Base-by-base conservation (phyloP, 495 filamentous ascomycete genomes). In the Cercophora newfieldiana region DNA sequence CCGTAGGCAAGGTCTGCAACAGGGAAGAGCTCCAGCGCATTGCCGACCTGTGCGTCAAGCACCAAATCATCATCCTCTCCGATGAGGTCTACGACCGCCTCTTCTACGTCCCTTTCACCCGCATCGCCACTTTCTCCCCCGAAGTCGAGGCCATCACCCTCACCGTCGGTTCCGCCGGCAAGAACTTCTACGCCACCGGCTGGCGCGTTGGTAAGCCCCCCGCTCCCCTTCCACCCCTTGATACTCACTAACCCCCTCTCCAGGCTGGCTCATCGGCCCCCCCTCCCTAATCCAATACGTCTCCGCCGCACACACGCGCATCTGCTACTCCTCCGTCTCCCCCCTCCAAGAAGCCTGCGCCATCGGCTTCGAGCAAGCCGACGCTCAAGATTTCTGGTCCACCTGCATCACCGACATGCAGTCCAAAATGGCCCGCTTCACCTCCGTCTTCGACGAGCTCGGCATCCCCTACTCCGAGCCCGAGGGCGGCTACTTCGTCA, bases 41-140 rank as follows among this genome's bases (percentile, higher is more conserved):
- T 70, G 96, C 91, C 59, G 87, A 91, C 60, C 82, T 98, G n/a
- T 95, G 91, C 76, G 87, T 97, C 51, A 91, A 97, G 80, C 83
- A 97, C 75, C 90, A 97, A 76, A 90, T 98, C 69, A 90, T 99
- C 70, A 97, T 99, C 69, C 85, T 99, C 54, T 95, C 91, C 16
- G 95, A 99, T 69, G 95, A 99, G 74, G 88, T 99, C 68, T 99
- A 99, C 74, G 95, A 99, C 79, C 86, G 94, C 19, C 89, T 99
- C 1, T 97, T 88, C 81, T 98, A 98, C 77, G 90, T 90, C 12
- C 93, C 94, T 0, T 99, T 97, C 74, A 97, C 94, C 16, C 85
- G 95, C 68, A 90, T 97, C 64, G 93, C 89, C 12, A 97, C 94
- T 0, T 79, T 99, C 22, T 94, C 91, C 0, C 91, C 91, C 0